Conservation (phyloP, 371 early-diverging fungal species). For the Entomophthora muscae region DNA sequence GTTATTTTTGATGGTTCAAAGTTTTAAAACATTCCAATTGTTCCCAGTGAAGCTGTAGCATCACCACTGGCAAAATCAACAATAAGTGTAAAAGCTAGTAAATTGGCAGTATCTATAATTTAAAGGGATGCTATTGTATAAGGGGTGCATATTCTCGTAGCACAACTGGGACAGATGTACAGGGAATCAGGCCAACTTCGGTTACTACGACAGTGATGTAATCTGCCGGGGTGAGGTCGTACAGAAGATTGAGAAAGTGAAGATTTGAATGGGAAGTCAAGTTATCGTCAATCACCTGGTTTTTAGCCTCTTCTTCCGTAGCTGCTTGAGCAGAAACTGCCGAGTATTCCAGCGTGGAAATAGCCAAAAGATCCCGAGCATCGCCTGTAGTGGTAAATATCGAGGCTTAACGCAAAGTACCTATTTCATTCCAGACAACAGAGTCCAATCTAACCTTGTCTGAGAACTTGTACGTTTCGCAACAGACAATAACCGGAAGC, state of each 20-base stretch:
- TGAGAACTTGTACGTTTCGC: slow-evolving; percentile 93
- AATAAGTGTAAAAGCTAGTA: too few relatives aligned
- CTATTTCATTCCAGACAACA: slow-evolving; percentile 89
- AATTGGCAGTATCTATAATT: too few relatives aligned
- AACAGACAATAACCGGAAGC: slow-evolving; percentile 87
- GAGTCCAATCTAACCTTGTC: slow-evolving; percentile 86
- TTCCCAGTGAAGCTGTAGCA: too few relatives aligned
- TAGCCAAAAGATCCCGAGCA: neutral
- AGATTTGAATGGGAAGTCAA: slow-evolving; percentile 13
- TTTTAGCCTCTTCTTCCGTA: neutral
- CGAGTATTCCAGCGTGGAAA: neutral
- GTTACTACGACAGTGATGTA: slow-evolving; percentile 81
- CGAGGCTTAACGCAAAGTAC: slow-evolving; percentile 16
- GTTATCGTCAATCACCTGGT: neutral
- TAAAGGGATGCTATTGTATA: slow-evolving; percentile 3
- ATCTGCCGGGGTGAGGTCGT: slow-evolving; percentile 89
- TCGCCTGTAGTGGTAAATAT: neutral
- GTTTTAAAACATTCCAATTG: too few relatives aligned
- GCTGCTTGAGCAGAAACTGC: slow-evolving; percentile 2
- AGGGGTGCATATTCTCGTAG: slow-evolving; percentile 19
- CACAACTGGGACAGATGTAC: slow-evolving; percentile 78
- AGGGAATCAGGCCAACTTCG: slow-evolving; percentile 89
- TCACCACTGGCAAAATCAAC: too few relatives aligned
- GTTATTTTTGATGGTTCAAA: too few relatives aligned
- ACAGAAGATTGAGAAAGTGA: slow-evolving; percentile 55